phyloP scores from a whole-genome alignment of 1,284 basidiomycete species.

The Moesziomyces sp. region DNA sequence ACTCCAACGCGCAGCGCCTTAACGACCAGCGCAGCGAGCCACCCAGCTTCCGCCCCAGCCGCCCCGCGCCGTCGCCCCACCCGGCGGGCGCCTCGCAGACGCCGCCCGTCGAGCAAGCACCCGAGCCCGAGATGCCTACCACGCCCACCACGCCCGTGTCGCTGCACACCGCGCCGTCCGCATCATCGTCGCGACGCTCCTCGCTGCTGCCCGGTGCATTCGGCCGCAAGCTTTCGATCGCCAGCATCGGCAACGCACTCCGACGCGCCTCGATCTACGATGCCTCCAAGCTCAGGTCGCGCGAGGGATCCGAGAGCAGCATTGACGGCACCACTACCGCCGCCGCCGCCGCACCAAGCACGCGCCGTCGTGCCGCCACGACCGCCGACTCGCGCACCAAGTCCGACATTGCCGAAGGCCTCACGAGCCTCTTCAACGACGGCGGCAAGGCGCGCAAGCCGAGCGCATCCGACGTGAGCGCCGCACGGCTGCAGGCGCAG shows the following conservation, averaged over 20 bases:
- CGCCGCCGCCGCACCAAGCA: neutral
- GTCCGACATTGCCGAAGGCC: conserved; percentile 33
- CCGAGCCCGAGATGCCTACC: conserved; percentile 11
- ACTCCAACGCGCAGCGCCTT: conserved; percentile 34
- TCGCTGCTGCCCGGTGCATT: conserved; percentile 18
- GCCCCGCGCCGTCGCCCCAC: conserved; percentile 18
- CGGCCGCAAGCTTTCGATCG: conserved; percentile 38
- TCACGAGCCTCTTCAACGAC: conserved; percentile 24
- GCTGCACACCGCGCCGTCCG: conserved; percentile 15
- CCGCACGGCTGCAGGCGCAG: conserved; percentile 1
- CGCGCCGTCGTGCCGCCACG: conserved; percentile 15
- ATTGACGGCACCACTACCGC: neutral
- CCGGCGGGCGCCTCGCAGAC: neutral
- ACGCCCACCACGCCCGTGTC: conserved; percentile 24
- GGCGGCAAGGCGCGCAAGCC: conserved; percentile 15
- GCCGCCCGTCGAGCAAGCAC: neutral
- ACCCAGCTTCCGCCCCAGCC: conserved; percentile 20
- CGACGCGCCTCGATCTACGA: conserved; percentile 41
- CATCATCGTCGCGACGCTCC: conserved; percentile 17
- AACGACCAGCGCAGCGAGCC: conserved; percentile 48
- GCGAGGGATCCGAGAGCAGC: conserved; percentile 7
- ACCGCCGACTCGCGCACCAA: conserved; percentile 26
- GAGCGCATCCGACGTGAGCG: conserved; percentile 1
- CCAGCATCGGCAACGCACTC: conserved; percentile 36
- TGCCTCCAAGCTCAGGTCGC: conserved; percentile 23